phyloP scores from a whole-genome alignment of 2,329 filamentous ascomycete genomes.

The Exserohilum rostratum region DNA sequence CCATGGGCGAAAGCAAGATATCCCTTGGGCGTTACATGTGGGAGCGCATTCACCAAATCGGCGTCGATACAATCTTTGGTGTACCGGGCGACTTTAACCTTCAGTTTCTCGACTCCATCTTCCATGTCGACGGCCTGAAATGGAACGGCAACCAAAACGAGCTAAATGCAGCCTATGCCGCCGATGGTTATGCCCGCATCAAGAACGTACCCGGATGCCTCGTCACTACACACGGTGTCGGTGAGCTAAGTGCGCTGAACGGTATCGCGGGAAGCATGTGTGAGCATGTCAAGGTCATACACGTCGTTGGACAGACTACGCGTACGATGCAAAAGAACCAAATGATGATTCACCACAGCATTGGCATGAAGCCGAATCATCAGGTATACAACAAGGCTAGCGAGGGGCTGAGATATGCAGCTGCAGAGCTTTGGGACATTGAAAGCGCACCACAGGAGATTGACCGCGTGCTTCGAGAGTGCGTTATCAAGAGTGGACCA shows the following conservation, averaged over 20 bases:
- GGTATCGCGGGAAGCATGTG: conserved; percentile 53
- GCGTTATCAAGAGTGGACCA: conserved; percentile 50
- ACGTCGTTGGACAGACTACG: conserved; percentile 55
- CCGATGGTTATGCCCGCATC: conserved; percentile 63
- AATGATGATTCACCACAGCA: conserved; percentile 56
- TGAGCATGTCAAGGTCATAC: conserved; percentile 54
- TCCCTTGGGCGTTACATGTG: conserved; percentile 53
- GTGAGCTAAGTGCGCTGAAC: conserved; percentile 56
- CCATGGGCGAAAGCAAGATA: conserved; percentile 34
- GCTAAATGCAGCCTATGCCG: conserved; percentile 63
- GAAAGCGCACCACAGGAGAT: conserved; percentile 51
- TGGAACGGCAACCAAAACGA: conserved; percentile 64
- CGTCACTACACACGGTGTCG: conserved; percentile 67
- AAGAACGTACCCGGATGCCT: conserved; percentile 58
- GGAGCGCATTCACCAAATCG: conserved; percentile 51
- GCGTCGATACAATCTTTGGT: conserved; percentile 50
- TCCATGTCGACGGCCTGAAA: conserved; percentile 47
- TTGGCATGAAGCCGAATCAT: conserved; percentile 51
- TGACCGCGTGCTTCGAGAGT: conserved; percentile 52
- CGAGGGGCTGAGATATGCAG: conserved; percentile 45
- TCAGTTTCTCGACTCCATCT: conserved; percentile 53
- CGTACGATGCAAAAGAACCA: conserved; percentile 49
- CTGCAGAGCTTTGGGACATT: conserved; percentile 50
- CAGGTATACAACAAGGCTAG: conserved; percentile 51
- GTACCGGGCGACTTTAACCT: conserved; percentile 57